phyloP scores from a whole-genome alignment of 495 filamentous ascomycete species.

The Neurospora pannonica region DNA sequence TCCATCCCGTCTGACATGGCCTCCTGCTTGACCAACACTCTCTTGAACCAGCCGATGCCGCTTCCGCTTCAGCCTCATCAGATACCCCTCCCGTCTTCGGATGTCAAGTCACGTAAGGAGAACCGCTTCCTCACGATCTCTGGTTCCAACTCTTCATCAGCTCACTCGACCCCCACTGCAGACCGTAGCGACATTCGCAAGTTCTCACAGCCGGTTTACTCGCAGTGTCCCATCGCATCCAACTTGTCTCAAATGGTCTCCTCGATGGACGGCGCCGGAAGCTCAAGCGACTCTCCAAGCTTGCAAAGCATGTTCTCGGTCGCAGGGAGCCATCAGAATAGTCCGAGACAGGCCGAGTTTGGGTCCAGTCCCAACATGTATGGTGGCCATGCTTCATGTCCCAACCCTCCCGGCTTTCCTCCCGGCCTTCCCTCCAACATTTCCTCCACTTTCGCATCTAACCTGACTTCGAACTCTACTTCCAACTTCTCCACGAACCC shows the following conservation, averaged over 20 bases:
- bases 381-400: neutral
- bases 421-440: neutral
- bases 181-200: slow-evolving; percentile 23
- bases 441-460: neutral
- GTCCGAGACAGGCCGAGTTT: neutral
- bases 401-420: neutral
- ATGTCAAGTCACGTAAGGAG: slow-evolving; percentile 33
- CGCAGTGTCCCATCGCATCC: neutral
- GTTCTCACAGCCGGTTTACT: slow-evolving; percentile 23
- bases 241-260: neutral
- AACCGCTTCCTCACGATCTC: slow-evolving; percentile 15
- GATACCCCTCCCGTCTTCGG: slow-evolving; percentile 20
- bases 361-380: slow-evolving; percentile 2
- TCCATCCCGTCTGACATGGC: slow-evolving; percentile 25
- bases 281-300: neutral
- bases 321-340: neutral
- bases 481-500: neutral
- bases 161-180: slow-evolving; percentile 7
- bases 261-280: neutral
- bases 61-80: slow-evolving; percentile 21
- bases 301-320: neutral
- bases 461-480: neutral
- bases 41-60: slow-evolving; percentile 35
- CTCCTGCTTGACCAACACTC: slow-evolving; percentile 31
- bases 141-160: slow-evolving; percentile 2